phyloP scores from a whole-genome alignment of 108 stramenopile species.

The Pseudonitzschia delicatissima region DNA sequence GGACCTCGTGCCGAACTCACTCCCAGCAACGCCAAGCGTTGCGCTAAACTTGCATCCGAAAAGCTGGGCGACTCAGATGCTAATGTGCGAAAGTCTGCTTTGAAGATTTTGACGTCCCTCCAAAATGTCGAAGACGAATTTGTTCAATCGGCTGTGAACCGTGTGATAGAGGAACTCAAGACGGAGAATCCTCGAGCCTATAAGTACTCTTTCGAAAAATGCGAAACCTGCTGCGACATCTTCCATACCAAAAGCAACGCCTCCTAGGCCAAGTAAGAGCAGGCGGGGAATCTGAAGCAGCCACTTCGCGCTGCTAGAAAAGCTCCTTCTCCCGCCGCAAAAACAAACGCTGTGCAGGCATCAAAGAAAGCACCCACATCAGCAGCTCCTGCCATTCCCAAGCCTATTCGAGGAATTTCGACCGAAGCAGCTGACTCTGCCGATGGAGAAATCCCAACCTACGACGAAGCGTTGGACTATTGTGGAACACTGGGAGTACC shows the following conservation, averaged over 20 bases:
- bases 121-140: conserved; percentile 38
- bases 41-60: conserved; percentile 40
- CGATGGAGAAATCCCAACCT: conserved; percentile 4
- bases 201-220: conserved; percentile 49
- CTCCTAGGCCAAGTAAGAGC: too few species aligned
- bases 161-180: conserved; percentile 41
- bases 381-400: neutral
- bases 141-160: conserved; percentile 21
- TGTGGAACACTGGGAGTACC: conserved; percentile 52
- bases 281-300: too few species aligned
- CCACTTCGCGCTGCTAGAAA: neutral
- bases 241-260: neutral
- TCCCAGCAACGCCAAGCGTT: conserved; percentile 27
- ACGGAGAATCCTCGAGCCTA: conserved; percentile 60
- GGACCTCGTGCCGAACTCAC: conserved; percentile 54
- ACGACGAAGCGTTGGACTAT: conserved; percentile 54
- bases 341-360: neutral
- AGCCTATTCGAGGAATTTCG: neutral
- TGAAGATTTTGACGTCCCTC: conserved; percentile 49
- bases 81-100: conserved; percentile 59
- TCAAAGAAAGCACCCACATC: too few species aligned
- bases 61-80: conserved; percentile 82
- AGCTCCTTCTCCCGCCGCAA: neutral
- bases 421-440: neutral
- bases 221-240: neutral